These are phyloP conservation scores for Globisporangium rhizosaccharum DNA, from an alignment of 352 stramenopile genomes.

Conservation along the genomic window DNA sequence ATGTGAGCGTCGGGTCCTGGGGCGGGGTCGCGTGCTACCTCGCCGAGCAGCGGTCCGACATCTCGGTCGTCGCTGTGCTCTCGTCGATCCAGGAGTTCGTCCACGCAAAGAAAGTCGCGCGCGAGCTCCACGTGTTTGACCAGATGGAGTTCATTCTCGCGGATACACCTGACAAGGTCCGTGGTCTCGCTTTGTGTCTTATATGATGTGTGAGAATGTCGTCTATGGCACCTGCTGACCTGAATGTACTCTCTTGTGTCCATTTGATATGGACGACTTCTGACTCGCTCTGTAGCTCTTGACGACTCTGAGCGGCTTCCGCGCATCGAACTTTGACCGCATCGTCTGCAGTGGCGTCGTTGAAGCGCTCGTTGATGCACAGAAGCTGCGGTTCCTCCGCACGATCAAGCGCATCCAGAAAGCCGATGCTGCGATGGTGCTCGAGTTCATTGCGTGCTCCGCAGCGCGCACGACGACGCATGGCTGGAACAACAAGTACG, in stretches of 20 bases:
- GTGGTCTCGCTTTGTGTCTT: not conserved
- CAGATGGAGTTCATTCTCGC: constrained; percentile 70
- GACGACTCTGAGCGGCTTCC: constrained; percentile 47
- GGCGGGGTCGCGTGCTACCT: constrained; percentile 74
- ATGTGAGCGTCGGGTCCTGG: constrained; percentile 81
- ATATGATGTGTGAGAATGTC: not conserved
- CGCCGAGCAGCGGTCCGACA: constrained; percentile 37
- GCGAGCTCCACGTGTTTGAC: constrained; percentile 49
- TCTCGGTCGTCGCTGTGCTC: constrained; percentile 53
- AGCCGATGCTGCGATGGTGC: constrained; percentile 39
- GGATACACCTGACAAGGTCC: constrained; percentile 51
- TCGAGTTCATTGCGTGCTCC: constrained; percentile 68
- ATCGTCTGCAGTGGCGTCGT: constrained; percentile 56
- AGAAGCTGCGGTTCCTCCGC: constrained; percentile 51
- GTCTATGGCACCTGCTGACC: not conserved
- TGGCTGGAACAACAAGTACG: constrained; percentile 83
- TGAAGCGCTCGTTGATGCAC: constrained; percentile 36
- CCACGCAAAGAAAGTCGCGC: constrained; percentile 51
- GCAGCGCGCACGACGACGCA: constrained; percentile 63
- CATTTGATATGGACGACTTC: no score
- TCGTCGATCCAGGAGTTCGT: constrained; percentile 53
- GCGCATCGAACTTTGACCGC: constrained; percentile 55
- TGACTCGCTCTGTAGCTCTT: constrained; percentile 26
- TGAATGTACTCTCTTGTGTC: not conserved
- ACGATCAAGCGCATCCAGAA: constrained; percentile 62